phyloP scores from a whole-genome alignment of 2,329 filamentous ascomycete genomes.

The Nothophoma quercina region DNA sequence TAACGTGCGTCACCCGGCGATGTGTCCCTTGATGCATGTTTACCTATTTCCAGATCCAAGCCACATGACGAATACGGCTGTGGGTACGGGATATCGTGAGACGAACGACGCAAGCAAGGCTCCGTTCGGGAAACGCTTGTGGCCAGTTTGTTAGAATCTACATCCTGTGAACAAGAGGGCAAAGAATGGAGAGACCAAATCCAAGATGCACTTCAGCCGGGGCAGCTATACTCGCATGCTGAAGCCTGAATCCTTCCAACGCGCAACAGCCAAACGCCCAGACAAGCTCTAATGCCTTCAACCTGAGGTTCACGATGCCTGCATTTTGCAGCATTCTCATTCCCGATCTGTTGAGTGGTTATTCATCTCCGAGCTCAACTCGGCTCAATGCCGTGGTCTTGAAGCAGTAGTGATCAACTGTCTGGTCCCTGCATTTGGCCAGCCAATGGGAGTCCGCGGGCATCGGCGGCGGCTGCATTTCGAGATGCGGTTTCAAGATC shows the following conservation, averaged over 20 bases:
- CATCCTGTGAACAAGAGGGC: not conserved
- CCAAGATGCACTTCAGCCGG: not conserved
- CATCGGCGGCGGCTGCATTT: constrained; percentile 9
- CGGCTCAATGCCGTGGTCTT: constrained; percentile 13
- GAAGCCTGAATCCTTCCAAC: too few relatives aligned
- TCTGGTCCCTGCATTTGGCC: constrained; percentile 5
- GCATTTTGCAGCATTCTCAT: not conserved
- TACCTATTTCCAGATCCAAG: constrained; percentile 10
- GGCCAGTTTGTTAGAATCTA: not conserved
- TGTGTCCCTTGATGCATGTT: constrained; percentile 11
- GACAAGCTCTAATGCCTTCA: not conserved
- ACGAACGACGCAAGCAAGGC: not conserved
- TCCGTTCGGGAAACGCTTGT: not conserved
- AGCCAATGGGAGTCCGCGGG: constrained; percentile 15
- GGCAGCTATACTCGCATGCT: too few relatives aligned
- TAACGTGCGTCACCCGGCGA: constrained; percentile 4
- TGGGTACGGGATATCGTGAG: not conserved
- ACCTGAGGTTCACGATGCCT: not conserved
- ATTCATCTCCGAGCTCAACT: constrained; percentile 11
- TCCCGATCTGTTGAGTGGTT: constrained; percentile 9
- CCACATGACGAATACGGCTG: constrained; percentile 17
- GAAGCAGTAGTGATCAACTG: constrained; percentile 15
- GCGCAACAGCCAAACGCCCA: not conserved
- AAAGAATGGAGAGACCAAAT: not conserved
- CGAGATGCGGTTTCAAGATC: constrained; percentile 8